Base-by-base conservation (phyloP, 805 yeast genomes). In the Babjeviella inositovora region DNA sequence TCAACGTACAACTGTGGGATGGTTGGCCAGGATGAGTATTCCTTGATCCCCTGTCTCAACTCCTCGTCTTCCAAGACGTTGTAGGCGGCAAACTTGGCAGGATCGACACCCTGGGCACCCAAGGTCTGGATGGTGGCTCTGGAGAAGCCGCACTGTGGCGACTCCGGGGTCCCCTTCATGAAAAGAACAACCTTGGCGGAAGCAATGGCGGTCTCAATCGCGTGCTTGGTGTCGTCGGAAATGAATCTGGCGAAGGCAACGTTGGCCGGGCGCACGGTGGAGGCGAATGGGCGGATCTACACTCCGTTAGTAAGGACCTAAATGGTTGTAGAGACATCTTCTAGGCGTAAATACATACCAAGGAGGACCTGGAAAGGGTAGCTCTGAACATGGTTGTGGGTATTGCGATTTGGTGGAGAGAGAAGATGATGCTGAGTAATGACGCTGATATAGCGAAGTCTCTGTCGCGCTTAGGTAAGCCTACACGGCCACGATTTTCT, bases 141-240 rank as follows among this genome's bases (percentile, higher is more conserved):
- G 8, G 96, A 84, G 41, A 90, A 90, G 1, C 99, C 98, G 57
- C 99, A 90, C 38, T 82, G 92, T 19, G 98, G 98, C 29, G 77
- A 84, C 40, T 87, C 93, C 10, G 98, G 98, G 3, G 95, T 87
- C 10, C 98, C 98, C 52, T 90, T 90, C 98, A 90, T 90, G 55
- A 90, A 90, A 20, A 90, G 58, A 6, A 90, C 98, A 11, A 90
- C 97, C 6, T 93, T 93, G 1, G 97, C 90, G 6, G 93, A 73
- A 4, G 52, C 56, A 13, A 90, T 76, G 2, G 97, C 97, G 20
- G 66, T 61, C 36, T 79, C 82, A 29, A 90, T 85, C 22, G 97
- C 96, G 13, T 63, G 57, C 34, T 65, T 69, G 30, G 87, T 77
- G 35, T 82, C 94, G 6, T 72, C 65, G 11, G 92, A 75, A 30